Evolutionary conservation across 1,139 yeast species (phyloP).

Genomic region (Ogataea hybrid): DNA sequence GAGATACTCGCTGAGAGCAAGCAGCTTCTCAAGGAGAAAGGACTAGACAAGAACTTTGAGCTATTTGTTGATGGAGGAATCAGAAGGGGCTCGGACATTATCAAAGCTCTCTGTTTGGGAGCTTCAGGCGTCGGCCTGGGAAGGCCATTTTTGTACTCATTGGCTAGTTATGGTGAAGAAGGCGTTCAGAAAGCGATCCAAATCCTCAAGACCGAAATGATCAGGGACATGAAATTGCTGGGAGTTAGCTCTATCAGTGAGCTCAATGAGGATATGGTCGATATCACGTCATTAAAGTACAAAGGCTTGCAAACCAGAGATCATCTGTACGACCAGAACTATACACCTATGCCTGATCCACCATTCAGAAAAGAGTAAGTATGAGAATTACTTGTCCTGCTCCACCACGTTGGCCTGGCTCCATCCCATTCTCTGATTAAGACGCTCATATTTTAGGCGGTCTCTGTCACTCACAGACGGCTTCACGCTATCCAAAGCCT

Average conservation of each 20-base stretch:
- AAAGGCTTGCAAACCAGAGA: conserved; percentile 44
- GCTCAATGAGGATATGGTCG: conserved; percentile 49
- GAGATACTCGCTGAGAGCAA: conserved; percentile 65
- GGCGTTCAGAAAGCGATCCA: conserved; percentile 61
- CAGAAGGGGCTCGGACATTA: conserved; percentile 64
- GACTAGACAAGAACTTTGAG: conserved; percentile 45
- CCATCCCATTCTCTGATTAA: conserved; percentile 35
- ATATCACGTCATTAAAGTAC: conserved; percentile 37
- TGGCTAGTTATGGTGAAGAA: conserved; percentile 67
- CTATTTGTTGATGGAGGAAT: conserved; percentile 64
- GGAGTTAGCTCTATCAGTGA: conserved; percentile 50
- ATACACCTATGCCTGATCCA: conserved; percentile 28
- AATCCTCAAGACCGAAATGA: conserved; percentile 51
- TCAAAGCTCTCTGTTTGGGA: conserved; percentile 67
- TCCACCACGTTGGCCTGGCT: conserved; percentile 32
- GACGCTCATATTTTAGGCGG: conserved; percentile 66
- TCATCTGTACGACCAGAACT: conserved; percentile 36
- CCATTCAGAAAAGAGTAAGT: conserved; percentile 15
- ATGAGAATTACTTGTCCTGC: conserved; percentile 20
- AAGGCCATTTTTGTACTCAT: conserved; percentile 68
- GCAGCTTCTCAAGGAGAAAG: conserved; percentile 49
- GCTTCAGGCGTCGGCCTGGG: conserved; percentile 75
- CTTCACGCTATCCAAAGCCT: conserved; percentile 72
- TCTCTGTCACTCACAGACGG: conserved; percentile 93
- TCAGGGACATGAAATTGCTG: conserved; percentile 54